Percentiles rank a stretch among this genome's conserved stretches.
These are phyloP conservation scores for Ganoderma meredithae DNA, from an alignment of 1,284 basidiomycete genomes.

Conservation along the genomic window DNA sequence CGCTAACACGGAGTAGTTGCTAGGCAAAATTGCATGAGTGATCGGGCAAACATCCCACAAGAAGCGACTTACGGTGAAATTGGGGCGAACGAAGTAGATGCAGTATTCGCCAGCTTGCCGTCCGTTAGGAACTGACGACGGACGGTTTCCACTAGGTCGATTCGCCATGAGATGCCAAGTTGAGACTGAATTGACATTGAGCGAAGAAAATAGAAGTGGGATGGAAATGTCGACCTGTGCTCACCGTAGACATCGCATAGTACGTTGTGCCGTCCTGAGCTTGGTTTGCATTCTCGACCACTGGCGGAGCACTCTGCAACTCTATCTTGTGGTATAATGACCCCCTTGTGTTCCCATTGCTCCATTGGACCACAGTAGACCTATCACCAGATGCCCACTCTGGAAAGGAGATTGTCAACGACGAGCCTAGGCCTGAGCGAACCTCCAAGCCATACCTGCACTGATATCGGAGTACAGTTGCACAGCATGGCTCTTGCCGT, in stretches of 20 bases:
- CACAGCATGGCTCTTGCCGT: conserved; percentile 41
- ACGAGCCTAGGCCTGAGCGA: background rate
- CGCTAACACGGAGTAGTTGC: conserved; percentile 26
- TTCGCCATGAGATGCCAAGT: conserved; percentile 29
- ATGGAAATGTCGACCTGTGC: background rate
- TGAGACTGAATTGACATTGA: conserved; percentile 13
- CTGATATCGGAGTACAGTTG: conserved; percentile 47
- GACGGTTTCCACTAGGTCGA: conserved; percentile 17
- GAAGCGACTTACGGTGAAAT: conserved; percentile 25
- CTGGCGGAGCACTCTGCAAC: conserved; percentile 26
- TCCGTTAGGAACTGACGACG: conserved; percentile 25
- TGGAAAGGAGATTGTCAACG: background rate
- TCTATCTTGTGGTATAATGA: conserved; percentile 31
- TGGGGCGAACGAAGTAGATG: conserved; percentile 21
- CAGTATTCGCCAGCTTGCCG: conserved; percentile 26
- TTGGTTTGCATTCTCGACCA: conserved; percentile 29
- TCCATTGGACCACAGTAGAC: conserved; percentile 25
- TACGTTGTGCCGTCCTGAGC: conserved; percentile 36
- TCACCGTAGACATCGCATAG: conserved; percentile 32
- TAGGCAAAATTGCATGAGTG: conserved; percentile 3
- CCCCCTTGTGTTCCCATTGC: conserved; percentile 16
- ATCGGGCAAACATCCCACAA: background rate
- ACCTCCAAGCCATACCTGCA: conserved; percentile 30
- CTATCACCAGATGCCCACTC: conserved; percentile 34
- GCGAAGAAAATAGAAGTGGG: background rate